A percentile compares a stretch with the other conserved stretches of the same genome.
phyloP scores from a whole-genome alignment of 768 basidiomycete genomes.

The Tulasnella sp. region DNA sequence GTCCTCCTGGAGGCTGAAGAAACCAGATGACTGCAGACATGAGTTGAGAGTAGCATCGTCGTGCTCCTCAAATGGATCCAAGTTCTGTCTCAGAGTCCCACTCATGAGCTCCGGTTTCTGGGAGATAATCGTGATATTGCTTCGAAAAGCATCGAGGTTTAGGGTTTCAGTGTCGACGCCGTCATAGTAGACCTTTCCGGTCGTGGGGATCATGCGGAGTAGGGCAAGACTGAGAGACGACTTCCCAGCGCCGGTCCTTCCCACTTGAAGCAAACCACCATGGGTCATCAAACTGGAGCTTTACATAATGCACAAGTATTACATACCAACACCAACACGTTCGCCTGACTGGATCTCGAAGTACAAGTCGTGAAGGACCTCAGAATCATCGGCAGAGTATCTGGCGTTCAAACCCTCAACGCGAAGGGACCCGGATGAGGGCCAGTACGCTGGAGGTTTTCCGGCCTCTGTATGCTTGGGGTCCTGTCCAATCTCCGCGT shows the following conservation, averaged over 20 bases:
- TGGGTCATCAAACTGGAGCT: neutral
- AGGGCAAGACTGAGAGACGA: constrained; percentile 44
- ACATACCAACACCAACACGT: constrained; percentile 47
- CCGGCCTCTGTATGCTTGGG: constrained; percentile 31
- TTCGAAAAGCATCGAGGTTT: constrained; percentile 46
- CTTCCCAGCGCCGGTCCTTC: constrained; percentile 48
- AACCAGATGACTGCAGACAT: constrained; percentile 38
- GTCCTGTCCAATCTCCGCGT: constrained; percentile 46
- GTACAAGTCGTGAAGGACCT: constrained; percentile 50
- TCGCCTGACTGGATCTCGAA: constrained; percentile 47
- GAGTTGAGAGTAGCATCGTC: constrained; percentile 43
- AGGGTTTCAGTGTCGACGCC: constrained; percentile 37
- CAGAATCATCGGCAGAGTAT: constrained; percentile 41
- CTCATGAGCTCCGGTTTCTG: constrained; percentile 44
- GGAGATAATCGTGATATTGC: constrained; percentile 52
- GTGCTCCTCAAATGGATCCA: constrained; percentile 47
- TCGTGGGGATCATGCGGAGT: constrained; percentile 45
- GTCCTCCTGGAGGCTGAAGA: constrained; percentile 16
- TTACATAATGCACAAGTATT: too few species aligned
- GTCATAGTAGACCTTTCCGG: constrained; percentile 45
- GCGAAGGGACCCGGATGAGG: constrained; percentile 40
- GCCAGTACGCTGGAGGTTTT: constrained; percentile 55
- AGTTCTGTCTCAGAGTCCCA: constrained; percentile 45
- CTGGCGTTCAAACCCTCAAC: constrained; percentile 43
- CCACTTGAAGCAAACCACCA: constrained; percentile 29